Evolutionary conservation across 2,329 filamentous ascomycete genomes (phyloP), one percentile per base, ranked within the genome.

Genomic region (Sphaerostilbella broomeana): DNA sequence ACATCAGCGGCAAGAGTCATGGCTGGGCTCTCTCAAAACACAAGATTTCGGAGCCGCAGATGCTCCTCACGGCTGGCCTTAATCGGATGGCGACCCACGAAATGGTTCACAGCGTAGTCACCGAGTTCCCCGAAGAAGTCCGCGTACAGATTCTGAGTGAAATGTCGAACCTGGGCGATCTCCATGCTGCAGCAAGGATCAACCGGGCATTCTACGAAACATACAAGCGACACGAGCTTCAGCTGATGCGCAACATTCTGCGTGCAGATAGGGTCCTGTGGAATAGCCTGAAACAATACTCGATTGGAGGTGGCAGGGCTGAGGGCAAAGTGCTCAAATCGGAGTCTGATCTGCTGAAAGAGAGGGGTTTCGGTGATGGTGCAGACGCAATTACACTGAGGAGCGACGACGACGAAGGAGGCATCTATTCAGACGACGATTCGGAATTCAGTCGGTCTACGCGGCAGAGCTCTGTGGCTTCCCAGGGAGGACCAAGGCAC

Each of bases 1-100:
- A 75, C 20, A 62, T 74, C 1, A 69, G 64, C 12, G 69, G 69
- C 0, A 61, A 61, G 47, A 61, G 62, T 26, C 67, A 69, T 21
- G 72, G 70, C 5, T 75, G 70, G 71, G 70, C 61, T 0, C 43
- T 74, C 3, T 69, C 66, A 3, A 66, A 64, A 47, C 55, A 65
- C 36, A 49, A 48, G 25, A 53, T 55, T 24, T 38, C 50, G 2
- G 58, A 63, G 40, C 63, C 62, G 3, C 63, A 69, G 49, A 47
- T 48, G 2, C 53, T 62, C 2, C 45, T 51, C 9, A 52, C 53
- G 7, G 49, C 49, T 7, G 52, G 58, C 5, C 48, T 59, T 1
- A 37, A 44, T 4, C 53, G 58, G 1, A 62, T 63, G 61, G 62
- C 58, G 2, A 49, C 51, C 3, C 45, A 47, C 4, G 55, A 63